Base-by-base conservation (phyloP, 257 asterid genomes). In the Ilex aquifolium region DNA sequence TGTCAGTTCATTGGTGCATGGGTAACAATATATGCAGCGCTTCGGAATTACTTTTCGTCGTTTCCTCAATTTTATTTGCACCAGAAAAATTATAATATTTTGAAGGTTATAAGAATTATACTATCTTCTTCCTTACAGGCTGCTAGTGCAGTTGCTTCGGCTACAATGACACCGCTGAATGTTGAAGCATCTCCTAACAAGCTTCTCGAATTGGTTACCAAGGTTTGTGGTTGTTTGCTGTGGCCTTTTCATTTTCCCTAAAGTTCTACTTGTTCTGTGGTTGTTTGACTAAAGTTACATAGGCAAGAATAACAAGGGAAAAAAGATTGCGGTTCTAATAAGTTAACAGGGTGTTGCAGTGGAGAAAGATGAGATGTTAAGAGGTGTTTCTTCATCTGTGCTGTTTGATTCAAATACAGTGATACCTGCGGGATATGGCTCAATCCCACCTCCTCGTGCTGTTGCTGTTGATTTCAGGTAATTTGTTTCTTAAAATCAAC, bases 291-390 rank as follows among this genome's bases (percentile, higher is more conserved):
- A 32, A 62, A 62, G 57, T 50, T 27, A 62, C 62, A 65, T 55
- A 31, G 59, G 12, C 60, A 27, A 66, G 56, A 54, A 59, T 8
- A 70, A 61, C 17, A 60, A 27, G 55, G 13, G 27, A 21, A 46
- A 70, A 50, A 57, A 55, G 63, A 67, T 60, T 31, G 56, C 63
- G 66, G 71, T 66, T 74, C 76, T 76, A 70, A 74, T 78, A 73
- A 65, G 73, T 83, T 69, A 66, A 71, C 95, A 85, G 95, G 95
- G 96, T 77, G 89, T 88, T 82, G 95, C 86, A 82, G 91, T 71
- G 80, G 96, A 85, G 77, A 88, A 83, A 64, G 95, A 83, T 75
- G 95, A 83, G 67, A 72, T 66, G 65, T 64, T 74, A 72, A 78
- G 87, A 67, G 95, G 95, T 53, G 74, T 78, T 63, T 57, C 82